A percentile compares a stretch with the other conserved stretches of the same genome.
Conservation (phyloP, 73 alveolate genomes). For the Paramecium sexaurelia region DNA sequence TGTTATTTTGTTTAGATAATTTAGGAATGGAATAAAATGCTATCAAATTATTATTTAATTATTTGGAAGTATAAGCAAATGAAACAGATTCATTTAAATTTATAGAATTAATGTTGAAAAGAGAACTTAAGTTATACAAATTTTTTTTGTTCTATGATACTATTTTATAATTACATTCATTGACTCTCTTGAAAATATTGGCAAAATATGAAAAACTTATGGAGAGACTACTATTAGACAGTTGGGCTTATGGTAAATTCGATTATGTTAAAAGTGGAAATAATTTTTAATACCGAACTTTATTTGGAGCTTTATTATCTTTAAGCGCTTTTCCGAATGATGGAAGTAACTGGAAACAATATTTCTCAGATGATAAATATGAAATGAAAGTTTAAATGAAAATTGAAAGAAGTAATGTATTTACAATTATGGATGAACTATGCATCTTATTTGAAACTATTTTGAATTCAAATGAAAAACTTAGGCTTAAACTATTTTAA, state of each 20-base stretch:
- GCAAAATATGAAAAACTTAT: neutral
- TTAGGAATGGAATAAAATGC: neutral
- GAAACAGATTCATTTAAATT: neutral
- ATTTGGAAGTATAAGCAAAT: neutral
- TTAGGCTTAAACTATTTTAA: neutral
- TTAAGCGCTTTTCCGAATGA: neutral
- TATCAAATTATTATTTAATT: neutral
- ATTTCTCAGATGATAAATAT: neutral
- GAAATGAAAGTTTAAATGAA: neutral
- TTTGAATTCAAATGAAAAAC: neutral
- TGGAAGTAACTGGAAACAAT: neutral
- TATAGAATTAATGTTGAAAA: neutral
- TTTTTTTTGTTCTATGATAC: neutral
- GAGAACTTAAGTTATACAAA: neutral
- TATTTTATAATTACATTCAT: neutral
- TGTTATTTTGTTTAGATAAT: neutral
- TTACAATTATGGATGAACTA: neutral
- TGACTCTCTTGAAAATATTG: neutral
- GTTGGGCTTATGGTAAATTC: neutral
- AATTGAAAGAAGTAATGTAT: neutral
- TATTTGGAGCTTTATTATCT: neutral
- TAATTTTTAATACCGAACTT: neutral
- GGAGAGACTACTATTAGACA: neutral
- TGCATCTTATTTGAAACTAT: neutral
- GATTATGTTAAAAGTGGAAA: neutral